Base-by-base conservation (phyloP, 1,139 yeast species). In the Kluyveromyces marxianus region DNA sequence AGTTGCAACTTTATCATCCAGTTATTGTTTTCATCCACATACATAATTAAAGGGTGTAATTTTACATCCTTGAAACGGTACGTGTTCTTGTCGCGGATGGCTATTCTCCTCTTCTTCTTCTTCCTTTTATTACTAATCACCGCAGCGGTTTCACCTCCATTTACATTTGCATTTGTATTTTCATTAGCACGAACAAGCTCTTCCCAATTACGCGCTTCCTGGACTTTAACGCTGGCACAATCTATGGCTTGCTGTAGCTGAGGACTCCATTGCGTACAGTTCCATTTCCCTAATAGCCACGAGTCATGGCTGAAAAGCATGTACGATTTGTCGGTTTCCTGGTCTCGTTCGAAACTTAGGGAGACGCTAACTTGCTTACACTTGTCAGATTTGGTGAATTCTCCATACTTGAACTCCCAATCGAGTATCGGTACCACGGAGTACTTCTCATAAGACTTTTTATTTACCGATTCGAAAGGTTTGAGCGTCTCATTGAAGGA, bases 1-100 rank as follows among this genome's bases (percentile, higher is more conserved):
- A 54, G 30, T 25, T 33, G 39, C n/a, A 54, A 45, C 21, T 42
- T 35, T 14, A 54, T 31, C 10, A 33, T 32, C 56, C 58, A 54
- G 14, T 40, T 45, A 25, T 36, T 33, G 28, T 31, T 41, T 10
- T 30, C 42, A 21, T 40, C 44, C 35, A 48, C 48, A 3, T 42
- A 24, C 31, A 54, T 46, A 27, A 30, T 34, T 10, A 45, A 43
- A 8, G 46, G 49, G 8, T 48, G 42, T 37, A 50, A 48, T 7
- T 45, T 46, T n/a, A 54, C 35, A 7, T 54, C 57, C 27, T 43
- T 52, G 41, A 42, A 54, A 25, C 28, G 35, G 25, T 33, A 37
- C 35, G 36, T 44, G 30, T 46, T 43, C 31, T 41, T 37, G 36
- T 35, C 46, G 10, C 45, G 26, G 7, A 39, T 33, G n/a, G 36